A percentile compares a stretch with the other conserved stretches of the same genome.
Conservation (phyloP, 257 asterid species). For the Penstemon davidsonii region DNA sequence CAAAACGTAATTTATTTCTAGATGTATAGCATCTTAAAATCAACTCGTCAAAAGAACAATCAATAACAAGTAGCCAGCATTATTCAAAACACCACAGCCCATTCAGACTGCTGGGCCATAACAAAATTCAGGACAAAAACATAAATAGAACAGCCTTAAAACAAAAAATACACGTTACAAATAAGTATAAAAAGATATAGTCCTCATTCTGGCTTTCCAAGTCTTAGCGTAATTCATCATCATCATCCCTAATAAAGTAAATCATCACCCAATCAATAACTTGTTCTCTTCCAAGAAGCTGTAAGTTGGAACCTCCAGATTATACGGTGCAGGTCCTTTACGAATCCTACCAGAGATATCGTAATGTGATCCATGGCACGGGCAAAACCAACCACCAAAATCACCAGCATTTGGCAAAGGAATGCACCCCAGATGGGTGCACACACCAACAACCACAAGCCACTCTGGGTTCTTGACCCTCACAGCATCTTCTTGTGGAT, state of each 20-base stretch:
- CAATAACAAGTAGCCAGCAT: slow-evolving; percentile 27
- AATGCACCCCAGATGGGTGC: slow-evolving; percentile 93
- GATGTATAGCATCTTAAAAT: slow-evolving; percentile 13
- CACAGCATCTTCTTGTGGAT: slow-evolving; percentile 86
- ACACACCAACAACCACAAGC: slow-evolving; percentile 89
- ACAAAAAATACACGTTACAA: slow-evolving; percentile 31
- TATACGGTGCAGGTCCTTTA: slow-evolving; percentile 90
- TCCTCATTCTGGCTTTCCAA: slow-evolving; percentile 24
- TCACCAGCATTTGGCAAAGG: slow-evolving; percentile 98
- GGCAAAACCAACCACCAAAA: slow-evolving; percentile 97
- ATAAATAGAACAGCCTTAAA: slow-evolving; percentile 14
- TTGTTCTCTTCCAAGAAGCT: slow-evolving; percentile 80
- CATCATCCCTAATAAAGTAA: slow-evolving; percentile 17
- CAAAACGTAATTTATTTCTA: slow-evolving; percentile 23
- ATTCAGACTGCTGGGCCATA: slow-evolving; percentile 9
- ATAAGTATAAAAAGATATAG: slow-evolving; percentile 17
- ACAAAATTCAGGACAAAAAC: slow-evolving; percentile 19
- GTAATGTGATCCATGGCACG: slow-evolving; percentile 93
- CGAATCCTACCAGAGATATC: slow-evolving; percentile 95
- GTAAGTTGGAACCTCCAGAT: slow-evolving; percentile 91
- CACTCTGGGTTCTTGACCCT: slow-evolving; percentile 93
- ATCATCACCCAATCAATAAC: slow-evolving; percentile 66
- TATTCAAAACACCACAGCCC: slow-evolving; percentile 31
- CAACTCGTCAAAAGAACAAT: slow-evolving; percentile 12
- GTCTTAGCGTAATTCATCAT: background rate